Conservation (phyloP, 2,329 filamentous ascomycete genomes). For the Phialocephala sp. region DNA sequence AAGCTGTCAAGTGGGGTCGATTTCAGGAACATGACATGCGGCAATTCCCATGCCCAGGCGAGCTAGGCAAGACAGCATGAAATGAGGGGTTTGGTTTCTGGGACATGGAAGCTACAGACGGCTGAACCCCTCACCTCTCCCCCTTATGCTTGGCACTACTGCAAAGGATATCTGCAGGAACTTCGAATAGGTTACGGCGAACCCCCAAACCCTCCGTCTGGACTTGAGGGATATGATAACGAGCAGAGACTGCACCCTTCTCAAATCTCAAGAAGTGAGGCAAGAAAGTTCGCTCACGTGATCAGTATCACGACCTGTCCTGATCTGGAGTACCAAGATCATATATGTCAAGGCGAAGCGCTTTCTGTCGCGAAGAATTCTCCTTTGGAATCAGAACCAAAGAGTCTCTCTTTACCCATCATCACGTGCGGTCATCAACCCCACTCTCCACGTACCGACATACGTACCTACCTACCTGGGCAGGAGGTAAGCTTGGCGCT, state of each 20-base stretch:
- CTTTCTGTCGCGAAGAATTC: not conserved
- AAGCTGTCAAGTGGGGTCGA: not conserved
- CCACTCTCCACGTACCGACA: not conserved
- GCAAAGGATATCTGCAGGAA: not conserved
- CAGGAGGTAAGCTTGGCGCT: not conserved
- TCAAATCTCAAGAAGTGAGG: no score
- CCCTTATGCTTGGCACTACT: not conserved
- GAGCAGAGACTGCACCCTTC: not conserved
- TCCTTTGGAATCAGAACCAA: not conserved
- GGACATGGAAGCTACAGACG: not conserved
- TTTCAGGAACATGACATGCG: not conserved
- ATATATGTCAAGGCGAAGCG: not conserved
- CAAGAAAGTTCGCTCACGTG: not conserved
- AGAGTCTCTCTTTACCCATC: not conserved
- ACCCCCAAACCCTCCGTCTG: not conserved
- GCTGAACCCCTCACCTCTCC: not conserved
- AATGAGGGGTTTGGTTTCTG: conserved; percentile 1
- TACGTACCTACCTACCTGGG: not conserved
- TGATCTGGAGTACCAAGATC: not conserved
- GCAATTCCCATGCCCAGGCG: not conserved
- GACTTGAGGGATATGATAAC: not conserved
- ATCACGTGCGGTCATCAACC: conserved; percentile 3
- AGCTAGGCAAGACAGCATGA: not conserved
- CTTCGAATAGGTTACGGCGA: not conserved
- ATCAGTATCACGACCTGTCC: not conserved